Evolutionary conservation across 371 early-diverging fungal genomes (phyloP), one percentile per base, ranked within the genome.

Genomic region (Vavraia culicis): DNA sequence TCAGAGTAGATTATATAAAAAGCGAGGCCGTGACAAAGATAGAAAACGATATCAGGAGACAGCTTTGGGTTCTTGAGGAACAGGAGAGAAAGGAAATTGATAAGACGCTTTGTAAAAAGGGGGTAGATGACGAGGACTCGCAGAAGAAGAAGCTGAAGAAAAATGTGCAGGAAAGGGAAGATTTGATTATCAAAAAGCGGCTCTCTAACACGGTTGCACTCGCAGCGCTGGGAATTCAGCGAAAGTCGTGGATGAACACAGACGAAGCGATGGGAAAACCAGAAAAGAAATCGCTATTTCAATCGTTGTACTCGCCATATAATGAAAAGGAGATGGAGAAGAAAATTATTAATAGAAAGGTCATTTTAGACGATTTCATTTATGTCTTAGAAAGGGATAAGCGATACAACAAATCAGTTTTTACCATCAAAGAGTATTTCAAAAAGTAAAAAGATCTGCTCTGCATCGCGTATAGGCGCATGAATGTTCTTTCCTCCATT

Each of bases 31-130:
- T 52, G 16, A 54, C 67, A 14, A 49, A 47, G 35, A 66, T 71
- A 23, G 58, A 61, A 13, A 71, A 71, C 52, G 71, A 71, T 48
- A 32, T 60, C 13, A 49, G 54, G 35, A 65, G 65, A 45, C 71
- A 71, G 52, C 51, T 71, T 14, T 71, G 69, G 69, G 57, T 50
- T 45, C 54, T 71, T 41, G 67, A 71, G 47, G 59, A 71, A 39
- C 56, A 63, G 14, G 71, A 71, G 46, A 66, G 59, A 42, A 51
- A 41, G 0, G 62, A 64, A 38, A 40, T 58, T 41, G 69, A 69
- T 21, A 66, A 62, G 45, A 54, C 66, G 19, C 56, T 47, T 9
- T 49, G 61, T 16, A 56, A 63, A 18, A 59, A 49, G 56, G 59
- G 51, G 16, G 66, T 64, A 38, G 63, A 62, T 27, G 56, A 63